Evolutionary conservation across 2,329 filamentous ascomycete species (phyloP).

Genomic region (Ceratocystis papillata): DNA sequence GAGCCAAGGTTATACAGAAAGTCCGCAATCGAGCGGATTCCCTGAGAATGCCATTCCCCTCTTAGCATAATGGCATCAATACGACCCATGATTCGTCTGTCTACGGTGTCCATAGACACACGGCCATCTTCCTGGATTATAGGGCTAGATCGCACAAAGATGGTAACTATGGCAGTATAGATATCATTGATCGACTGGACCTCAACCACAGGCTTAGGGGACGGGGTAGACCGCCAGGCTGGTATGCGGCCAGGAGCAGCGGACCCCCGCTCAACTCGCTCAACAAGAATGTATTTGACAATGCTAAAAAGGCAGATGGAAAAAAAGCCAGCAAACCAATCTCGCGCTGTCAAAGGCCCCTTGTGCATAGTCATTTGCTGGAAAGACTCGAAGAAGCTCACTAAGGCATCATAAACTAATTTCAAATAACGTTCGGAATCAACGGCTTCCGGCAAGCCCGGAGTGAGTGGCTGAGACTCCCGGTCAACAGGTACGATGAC

Average conservation of each 20-base stretch:
- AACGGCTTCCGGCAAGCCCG: slow-evolving; percentile 34
- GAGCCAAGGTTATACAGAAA: slow-evolving; percentile 43
- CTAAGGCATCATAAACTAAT: slow-evolving; percentile 41
- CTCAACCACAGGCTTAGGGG: slow-evolving; percentile 26
- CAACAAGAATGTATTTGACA: slow-evolving; percentile 40
- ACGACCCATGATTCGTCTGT: slow-evolving; percentile 37
- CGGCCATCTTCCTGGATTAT: slow-evolving; percentile 38
- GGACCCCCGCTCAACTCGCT: slow-evolving; percentile 33
- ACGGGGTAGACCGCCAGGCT: slow-evolving; percentile 3
- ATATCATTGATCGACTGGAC: slow-evolving; percentile 36
- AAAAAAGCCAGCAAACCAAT: slow-evolving; percentile 44
- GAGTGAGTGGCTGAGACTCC: slow-evolving; percentile 27
- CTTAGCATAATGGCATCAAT: slow-evolving; percentile 39
- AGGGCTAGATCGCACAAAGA: slow-evolving; percentile 38
- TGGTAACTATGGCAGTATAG: slow-evolving; percentile 42
- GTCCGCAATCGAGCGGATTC: slow-evolving; percentile 39
- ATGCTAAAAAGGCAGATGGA: slow-evolving; percentile 50
- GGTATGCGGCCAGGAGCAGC: slow-evolving; percentile 29
- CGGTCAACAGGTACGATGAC: slow-evolving; percentile 32
- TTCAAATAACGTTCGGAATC: slow-evolving; percentile 40
- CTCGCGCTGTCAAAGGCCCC: slow-evolving; percentile 34
- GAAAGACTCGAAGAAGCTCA: slow-evolving; percentile 43
- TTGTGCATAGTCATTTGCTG: slow-evolving; percentile 37
- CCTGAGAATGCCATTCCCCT: slow-evolving; percentile 38
- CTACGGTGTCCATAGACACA: slow-evolving; percentile 36